Evolutionary conservation across 1,139 yeast genomes (phyloP).

Genomic region (Candida albicans): DNA sequence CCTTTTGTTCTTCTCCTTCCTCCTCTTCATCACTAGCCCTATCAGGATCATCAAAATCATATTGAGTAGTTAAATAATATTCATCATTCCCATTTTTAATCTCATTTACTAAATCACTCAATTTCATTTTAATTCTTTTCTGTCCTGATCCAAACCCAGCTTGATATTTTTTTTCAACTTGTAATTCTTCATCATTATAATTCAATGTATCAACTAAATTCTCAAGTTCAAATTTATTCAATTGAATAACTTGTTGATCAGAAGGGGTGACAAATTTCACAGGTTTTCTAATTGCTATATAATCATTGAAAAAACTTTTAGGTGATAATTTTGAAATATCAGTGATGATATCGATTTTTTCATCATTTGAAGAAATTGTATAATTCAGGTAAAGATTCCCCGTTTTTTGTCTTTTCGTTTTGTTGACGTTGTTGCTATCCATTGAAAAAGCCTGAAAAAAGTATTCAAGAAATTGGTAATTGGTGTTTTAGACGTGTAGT

Average conservation of each 20-base stretch:
- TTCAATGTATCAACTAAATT: slow-evolving; percentile 34
- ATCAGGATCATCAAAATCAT: slow-evolving; percentile 33
- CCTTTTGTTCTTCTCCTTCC: slow-evolving; percentile 14
- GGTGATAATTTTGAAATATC: background rate
- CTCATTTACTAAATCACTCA: slow-evolving; percentile 45
- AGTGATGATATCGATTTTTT: background rate
- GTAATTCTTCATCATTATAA: slow-evolving; percentile 32
- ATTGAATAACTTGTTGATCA: slow-evolving; percentile 19
- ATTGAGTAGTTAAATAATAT: slow-evolving; percentile 68
- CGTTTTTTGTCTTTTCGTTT: slow-evolving; percentile 1
- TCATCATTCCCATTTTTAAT: slow-evolving; percentile 36
- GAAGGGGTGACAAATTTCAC: slow-evolving; percentile 32
- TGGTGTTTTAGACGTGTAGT: background rate
- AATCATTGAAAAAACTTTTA: slow-evolving; percentile 27
- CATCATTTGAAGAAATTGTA: background rate
- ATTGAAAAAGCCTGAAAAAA: background rate
- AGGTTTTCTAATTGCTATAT: slow-evolving; percentile 37
- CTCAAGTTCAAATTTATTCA: slow-evolving; percentile 28
- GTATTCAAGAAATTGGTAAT: background rate
- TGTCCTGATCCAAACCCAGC: slow-evolving; percentile 71
- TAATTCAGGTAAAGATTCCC: slow-evolving; percentile 3
- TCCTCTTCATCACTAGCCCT: slow-evolving; percentile 19
- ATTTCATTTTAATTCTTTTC: slow-evolving; percentile 47
- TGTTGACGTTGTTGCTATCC: background rate
- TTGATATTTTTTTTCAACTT: slow-evolving; percentile 54